Evolutionary conservation across 768 basidiomycete genomes (phyloP).

Genomic region (Candolleomyces efflorescens): DNA sequence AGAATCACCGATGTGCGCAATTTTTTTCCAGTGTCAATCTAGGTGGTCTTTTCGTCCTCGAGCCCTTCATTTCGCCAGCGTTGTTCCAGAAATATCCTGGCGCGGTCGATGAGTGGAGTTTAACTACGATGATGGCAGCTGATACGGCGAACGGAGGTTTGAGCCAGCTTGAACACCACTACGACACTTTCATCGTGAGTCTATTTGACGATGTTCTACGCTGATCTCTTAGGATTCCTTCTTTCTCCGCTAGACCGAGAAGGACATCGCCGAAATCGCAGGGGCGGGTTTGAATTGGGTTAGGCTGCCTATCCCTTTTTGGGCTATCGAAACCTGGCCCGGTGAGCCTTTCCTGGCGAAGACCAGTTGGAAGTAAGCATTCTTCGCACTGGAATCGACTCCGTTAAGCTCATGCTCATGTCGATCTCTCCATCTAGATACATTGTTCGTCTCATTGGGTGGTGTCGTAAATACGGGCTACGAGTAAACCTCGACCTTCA

Average conservation of each 20-base stretch:
- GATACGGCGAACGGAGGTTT: constrained; percentile 47
- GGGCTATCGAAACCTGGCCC: constrained; percentile 72
- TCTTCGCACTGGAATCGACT: background rate
- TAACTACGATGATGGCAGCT: constrained; percentile 58
- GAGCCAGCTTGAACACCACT: constrained; percentile 69
- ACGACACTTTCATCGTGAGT: constrained; percentile 79
- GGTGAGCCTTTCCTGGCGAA: constrained; percentile 76
- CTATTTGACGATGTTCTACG: background rate
- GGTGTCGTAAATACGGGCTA: constrained; percentile 83
- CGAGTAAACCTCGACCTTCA: constrained; percentile 78
- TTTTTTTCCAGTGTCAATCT: constrained; percentile 57
- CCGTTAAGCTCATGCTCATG: background rate
- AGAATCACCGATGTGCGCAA: background rate
- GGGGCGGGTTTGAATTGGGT: constrained; percentile 91
- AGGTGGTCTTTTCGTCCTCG: constrained; percentile 72
- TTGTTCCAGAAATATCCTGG: constrained; percentile 63
- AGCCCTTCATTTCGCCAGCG: constrained; percentile 66
- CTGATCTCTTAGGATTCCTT: background rate
- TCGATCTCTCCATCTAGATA: constrained; percentile 38
- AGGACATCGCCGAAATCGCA: constrained; percentile 88
- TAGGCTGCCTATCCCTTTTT: constrained; percentile 78
- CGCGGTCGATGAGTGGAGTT: constrained; percentile 71
- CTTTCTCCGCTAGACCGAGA: constrained; percentile 60
- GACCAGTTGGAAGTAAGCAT: constrained; percentile 68
- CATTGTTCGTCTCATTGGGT: constrained; percentile 68